Base-by-base conservation (phyloP, 2,329 filamentous ascomycete species). In the Alternaria burnsii region DNA sequence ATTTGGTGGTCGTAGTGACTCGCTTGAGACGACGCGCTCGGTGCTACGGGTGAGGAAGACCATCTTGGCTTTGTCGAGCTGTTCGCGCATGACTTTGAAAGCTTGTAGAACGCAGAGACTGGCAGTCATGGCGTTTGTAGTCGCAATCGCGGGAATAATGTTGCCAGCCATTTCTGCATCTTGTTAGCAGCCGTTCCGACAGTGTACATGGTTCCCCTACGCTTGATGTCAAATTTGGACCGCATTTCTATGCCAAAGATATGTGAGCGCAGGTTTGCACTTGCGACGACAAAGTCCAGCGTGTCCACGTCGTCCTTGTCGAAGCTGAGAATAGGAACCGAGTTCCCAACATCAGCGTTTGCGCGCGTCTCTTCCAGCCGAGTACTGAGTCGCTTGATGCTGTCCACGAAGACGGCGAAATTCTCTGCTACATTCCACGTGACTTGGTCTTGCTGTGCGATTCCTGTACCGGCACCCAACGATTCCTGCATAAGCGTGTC, bases 261-360 rank as follows among this genome's bases (percentile, higher is more conserved):
- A 24, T 87, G 84, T 1, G 94, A 95, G 44, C 95, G 88, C 24
- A 99, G 87, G 72, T 99, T 99, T 30, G 94, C 93, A 68, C 91
- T 92, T 0, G 95, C 89, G 1, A 93, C 87, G 7, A 99, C 95
- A 76, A 99, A 98, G 74, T 99, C 94, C 8, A 99, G 84, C 0
- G 94, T 97, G 74, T 98, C 94, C 36, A 90, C 88, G 72, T 99
- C 95, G 75, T 99, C 95, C 81, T 99, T 99, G 83, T 99, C 95
- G 73, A 99, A 99, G 2, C 87, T 88, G 52, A 99, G 89, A 30
- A 89, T 86, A 2, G 91, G 88, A 12, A 76, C 68, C 5, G 79
- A 71, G 57, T 78, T 75, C 62, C 76, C 71, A 16, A 85, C 83
- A 14, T 86, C 82, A 1, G 81, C 83, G 0, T 83, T 82, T 2